Conservation (phyloP, 164 flowering plant genomes). For the Nymphaea thermarum region DNA sequence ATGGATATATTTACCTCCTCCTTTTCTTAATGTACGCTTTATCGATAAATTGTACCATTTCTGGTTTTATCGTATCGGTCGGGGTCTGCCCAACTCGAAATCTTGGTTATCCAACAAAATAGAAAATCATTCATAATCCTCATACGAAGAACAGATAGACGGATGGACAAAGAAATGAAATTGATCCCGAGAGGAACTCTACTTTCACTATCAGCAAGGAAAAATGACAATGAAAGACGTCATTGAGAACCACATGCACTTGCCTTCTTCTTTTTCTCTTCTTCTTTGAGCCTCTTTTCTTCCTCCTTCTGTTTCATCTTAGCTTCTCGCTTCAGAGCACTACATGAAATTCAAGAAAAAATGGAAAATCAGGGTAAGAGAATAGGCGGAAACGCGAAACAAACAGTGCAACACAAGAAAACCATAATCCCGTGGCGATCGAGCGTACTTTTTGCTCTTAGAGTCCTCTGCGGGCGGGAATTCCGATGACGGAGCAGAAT, state of each 20-base stretch:
- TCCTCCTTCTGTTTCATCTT: slow-evolving; percentile 5
- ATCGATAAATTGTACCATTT: too few species aligned
- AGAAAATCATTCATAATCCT: background rate
- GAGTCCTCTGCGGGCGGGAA: background rate
- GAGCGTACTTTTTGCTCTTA: slow-evolving; percentile 5
- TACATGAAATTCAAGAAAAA: background rate
- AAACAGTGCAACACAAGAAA: background rate
- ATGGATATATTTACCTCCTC: too few species aligned
- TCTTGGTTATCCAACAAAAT: background rate
- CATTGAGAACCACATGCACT: background rate
- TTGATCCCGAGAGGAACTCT: background rate
- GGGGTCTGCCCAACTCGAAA: too few species aligned
- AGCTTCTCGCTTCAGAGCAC: slow-evolving; percentile 4
- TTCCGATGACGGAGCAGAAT: background rate
- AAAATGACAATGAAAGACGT: background rate
- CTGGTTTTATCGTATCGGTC: background rate
- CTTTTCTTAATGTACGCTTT: too few species aligned
- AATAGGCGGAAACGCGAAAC: background rate
- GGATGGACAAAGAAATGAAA: background rate
- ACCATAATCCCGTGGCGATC: background rate
- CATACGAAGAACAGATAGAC: background rate
- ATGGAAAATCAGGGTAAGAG: background rate
- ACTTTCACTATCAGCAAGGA: background rate
- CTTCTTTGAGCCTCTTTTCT: background rate
- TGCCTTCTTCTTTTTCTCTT: slow-evolving; percentile 4